Evolutionary conservation across 2,329 filamentous ascomycete species (phyloP), one percentile per base, ranked within the genome.

Genomic region (Fusarium kyushuense): DNA sequence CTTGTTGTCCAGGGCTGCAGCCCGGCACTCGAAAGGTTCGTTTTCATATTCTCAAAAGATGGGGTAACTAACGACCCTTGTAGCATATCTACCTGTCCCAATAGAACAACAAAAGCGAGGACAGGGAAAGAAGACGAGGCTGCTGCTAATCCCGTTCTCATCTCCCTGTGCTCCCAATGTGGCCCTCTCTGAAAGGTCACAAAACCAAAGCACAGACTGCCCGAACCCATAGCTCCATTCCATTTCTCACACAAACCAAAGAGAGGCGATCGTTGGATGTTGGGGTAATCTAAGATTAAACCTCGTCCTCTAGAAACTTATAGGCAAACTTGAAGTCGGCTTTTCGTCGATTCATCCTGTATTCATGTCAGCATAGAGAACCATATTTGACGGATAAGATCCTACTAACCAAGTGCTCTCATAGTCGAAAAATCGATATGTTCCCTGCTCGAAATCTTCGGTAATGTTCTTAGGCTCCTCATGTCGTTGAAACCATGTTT

Each of bases 361-460:
- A 38, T 63, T 33, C 29, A 30, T 63, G 68, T 76, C 54, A 73
- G 70, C 53, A 54, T 19, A 36, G 19, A 33, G 52, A 27, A 16
- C 14, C 16, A n/a, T 29, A 11, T 27, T 19, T 17, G 8, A 29
- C 9, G 6, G 6, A 5, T 14, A 6, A 6, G 29, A 14, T 5
- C 35, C 27, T 13, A 84, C 92, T 81, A 82, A 97, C 96, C 96
- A 99, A 76, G 96, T 99, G 80, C 93, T 97, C 82, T 99, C 96
- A 78, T 99, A 99, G 81, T 99, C 96, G 80, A 99, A 99, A 84
- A 99, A 99, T 51, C 96, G 90, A 83, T 99, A 99, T 25, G 96
- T 99, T 67, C 96, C 96, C 81, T 99, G 96, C 82, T 99, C 96
- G 77, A 93, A 98, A 81, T 99, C 96, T 80, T 99, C 96, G 0